Evolutionary conservation across 192 early-diverging fungal species (phyloP).

Genomic region (Gryganskiella cystojenkinii): DNA sequence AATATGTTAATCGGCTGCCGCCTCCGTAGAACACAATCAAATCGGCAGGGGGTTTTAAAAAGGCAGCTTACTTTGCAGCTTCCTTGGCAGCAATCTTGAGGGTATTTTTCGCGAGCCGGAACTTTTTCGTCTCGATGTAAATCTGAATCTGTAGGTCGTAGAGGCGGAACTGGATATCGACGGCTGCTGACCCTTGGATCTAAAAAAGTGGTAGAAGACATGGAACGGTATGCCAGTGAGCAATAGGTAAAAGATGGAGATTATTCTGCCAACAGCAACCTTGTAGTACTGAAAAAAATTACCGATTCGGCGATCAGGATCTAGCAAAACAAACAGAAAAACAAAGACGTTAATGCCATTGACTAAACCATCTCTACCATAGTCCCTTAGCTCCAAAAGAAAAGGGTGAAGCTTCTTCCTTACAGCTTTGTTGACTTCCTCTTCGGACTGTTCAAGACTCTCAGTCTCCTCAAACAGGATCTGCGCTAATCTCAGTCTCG

Average conservation of each 20-base stretch:
- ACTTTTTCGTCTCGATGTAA: slow-evolving; percentile 24
- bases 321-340: too few species aligned
- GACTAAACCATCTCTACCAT: too few species aligned
- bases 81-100: slow-evolving; percentile 17
- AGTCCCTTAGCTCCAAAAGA: too few species aligned
- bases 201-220: background rate
- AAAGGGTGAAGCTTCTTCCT: too few species aligned
- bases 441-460: slow-evolving; percentile 36
- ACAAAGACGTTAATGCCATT: too few species aligned
- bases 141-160: slow-evolving; percentile 41
- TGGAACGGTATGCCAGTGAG: too few species aligned
- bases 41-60: background rate
- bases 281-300: too few species aligned
- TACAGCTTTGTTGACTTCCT: slow-evolving; percentile 45
- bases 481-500: slow-evolving; percentile 50
- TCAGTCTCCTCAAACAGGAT: slow-evolving; percentile 56
- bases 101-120: slow-evolving; percentile 33
- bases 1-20: background rate
- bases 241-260: too few species aligned
- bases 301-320: too few species aligned
- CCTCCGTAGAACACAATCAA: background rate
- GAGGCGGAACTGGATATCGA: slow-evolving; percentile 34
- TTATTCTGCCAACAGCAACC: too few species aligned
- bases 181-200: slow-evolving; percentile 32
- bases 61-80: slow-evolving; percentile 27